Conservation (phyloP, 495 filamentous ascomycete genomes). For the Penicillium longicatenatum region DNA sequence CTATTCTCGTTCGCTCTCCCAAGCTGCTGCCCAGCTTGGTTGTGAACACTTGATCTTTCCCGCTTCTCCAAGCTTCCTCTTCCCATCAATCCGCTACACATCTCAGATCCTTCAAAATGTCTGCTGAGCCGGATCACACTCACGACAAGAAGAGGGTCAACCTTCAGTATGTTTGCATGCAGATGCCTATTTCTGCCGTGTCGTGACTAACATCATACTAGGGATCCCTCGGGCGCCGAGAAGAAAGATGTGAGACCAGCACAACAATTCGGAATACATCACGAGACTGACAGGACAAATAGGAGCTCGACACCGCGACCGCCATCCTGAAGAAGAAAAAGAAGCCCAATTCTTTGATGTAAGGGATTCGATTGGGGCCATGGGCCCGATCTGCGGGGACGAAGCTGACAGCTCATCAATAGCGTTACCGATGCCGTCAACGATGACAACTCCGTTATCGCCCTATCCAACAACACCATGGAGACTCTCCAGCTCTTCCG, state of each 20-base stretch:
- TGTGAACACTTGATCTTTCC: slow-evolving; percentile 22
- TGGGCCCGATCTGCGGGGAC: slow-evolving; percentile 1
- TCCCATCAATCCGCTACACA: slow-evolving; percentile 26
- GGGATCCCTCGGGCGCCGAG: slow-evolving; percentile 87
- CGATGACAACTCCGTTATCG: slow-evolving; percentile 99
- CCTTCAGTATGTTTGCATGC: slow-evolving; percentile 66
- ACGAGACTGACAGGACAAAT: slow-evolving; percentile 33
- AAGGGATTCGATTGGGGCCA: slow-evolving; percentile 35
- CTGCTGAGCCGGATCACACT: slow-evolving; percentile 68
- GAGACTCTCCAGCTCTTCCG: slow-evolving; percentile 97
- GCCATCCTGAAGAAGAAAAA: slow-evolving; percentile 99
- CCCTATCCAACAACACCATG: slow-evolving; percentile 98
- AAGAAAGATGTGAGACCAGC: slow-evolving; percentile 70
- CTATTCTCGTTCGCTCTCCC: slow-evolving; percentile 8
- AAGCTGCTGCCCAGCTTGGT: slow-evolving; percentile 12
- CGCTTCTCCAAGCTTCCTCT: slow-evolving; percentile 23
- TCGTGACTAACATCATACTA: slow-evolving; percentile 37
- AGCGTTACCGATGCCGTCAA: slow-evolving; percentile 97
- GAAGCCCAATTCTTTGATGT: slow-evolving; percentile 99
- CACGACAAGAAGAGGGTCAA: slow-evolving; percentile 85
- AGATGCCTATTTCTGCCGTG: background rate
- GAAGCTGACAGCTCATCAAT: slow-evolving; percentile 40
- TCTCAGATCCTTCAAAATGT: slow-evolving; percentile 32
- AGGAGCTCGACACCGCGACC: slow-evolving; percentile 92
- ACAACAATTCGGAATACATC: slow-evolving; percentile 3